Conservation (phyloP, 345 rosid genomes). For the Ricinus communis region DNA sequence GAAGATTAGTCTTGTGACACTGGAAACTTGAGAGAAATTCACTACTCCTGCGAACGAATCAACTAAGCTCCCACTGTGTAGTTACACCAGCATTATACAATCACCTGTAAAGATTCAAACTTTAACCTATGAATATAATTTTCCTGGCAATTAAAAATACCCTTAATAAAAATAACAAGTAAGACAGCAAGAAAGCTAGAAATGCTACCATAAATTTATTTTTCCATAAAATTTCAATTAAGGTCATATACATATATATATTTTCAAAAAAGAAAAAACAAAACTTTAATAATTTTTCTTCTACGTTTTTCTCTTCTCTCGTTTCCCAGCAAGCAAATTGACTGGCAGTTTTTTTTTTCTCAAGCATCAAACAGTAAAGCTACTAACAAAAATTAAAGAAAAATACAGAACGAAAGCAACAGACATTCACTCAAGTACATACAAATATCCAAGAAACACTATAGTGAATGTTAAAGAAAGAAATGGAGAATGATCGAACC, state of each 20-base stretch:
- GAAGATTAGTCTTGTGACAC: not conserved
- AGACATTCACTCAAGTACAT: not conserved
- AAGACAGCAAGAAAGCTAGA: not conserved
- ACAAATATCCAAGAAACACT: not conserved
- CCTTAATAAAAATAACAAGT: not conserved
- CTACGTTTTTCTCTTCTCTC: not conserved
- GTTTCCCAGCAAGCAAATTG: not conserved
- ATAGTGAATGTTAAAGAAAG: not conserved
- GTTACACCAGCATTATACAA: not conserved
- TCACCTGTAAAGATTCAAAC: slow-evolving; percentile 7
- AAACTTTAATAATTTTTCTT: not conserved
- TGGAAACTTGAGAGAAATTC: not conserved
- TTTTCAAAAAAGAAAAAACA: no score
- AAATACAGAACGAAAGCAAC: not conserved
- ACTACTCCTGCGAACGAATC: not conserved
- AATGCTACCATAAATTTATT: not conserved
- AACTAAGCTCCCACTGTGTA: not conserved
- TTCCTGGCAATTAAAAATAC: not conserved
- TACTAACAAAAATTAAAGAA: not conserved
- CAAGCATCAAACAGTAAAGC: not conserved
- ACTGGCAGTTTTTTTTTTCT: no score
- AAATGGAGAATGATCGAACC: slow-evolving; percentile 3
- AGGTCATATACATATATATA: no score
- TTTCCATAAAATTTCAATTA: not conserved
- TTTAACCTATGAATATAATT: not conserved